These are phyloP conservation scores for Nemania abortiva DNA, from an alignment of 2,329 filamentous ascomycete species.

Conservation along the genomic window DNA sequence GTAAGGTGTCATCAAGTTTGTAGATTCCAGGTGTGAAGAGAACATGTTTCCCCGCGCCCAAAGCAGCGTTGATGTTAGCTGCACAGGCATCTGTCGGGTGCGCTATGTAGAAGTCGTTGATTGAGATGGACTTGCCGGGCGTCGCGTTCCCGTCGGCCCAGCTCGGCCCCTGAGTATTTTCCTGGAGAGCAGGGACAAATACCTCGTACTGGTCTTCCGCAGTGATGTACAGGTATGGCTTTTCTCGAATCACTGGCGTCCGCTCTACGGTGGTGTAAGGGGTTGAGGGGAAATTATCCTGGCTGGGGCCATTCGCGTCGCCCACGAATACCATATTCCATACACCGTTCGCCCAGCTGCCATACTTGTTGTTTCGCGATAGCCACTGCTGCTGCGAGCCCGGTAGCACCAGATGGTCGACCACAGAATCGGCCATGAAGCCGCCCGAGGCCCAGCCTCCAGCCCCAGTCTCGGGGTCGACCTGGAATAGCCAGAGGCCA, in stretches of 20 bases:
- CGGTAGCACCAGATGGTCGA: slow-evolving; percentile 50
- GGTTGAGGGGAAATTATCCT: slow-evolving; percentile 46
- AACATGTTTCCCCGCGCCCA: slow-evolving; percentile 49
- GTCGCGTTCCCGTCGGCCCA: slow-evolving; percentile 45
- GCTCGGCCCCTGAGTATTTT: slow-evolving; percentile 47
- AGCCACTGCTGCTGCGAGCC: slow-evolving; percentile 54
- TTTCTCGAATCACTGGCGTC: slow-evolving; percentile 51
- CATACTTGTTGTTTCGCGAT: slow-evolving; percentile 51
- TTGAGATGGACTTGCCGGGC: slow-evolving; percentile 47
- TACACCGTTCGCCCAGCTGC: slow-evolving; percentile 52
- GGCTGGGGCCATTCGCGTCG: slow-evolving; percentile 47
- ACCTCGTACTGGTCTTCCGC: slow-evolving; percentile 46
- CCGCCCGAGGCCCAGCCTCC: slow-evolving; percentile 53
- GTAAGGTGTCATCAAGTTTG: slow-evolving; percentile 47
- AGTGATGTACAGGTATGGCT: slow-evolving; percentile 49
- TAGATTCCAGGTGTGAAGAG: slow-evolving; percentile 52
- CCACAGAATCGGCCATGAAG: slow-evolving; percentile 52
- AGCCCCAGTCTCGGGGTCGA: slow-evolving; percentile 49
- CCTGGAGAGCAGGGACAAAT: slow-evolving; percentile 49
- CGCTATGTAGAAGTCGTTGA: slow-evolving; percentile 49
- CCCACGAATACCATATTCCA: slow-evolving; percentile 55
- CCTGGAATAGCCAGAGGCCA: slow-evolving; percentile 53
- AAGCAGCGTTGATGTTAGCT: slow-evolving; percentile 47
- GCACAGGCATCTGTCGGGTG: slow-evolving; percentile 43
- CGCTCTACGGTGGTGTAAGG: slow-evolving; percentile 50